These are phyloP conservation scores for Rosa chinensis DNA, from an alignment of 306 rosid genomes.

Conservation along the genomic window DNA sequence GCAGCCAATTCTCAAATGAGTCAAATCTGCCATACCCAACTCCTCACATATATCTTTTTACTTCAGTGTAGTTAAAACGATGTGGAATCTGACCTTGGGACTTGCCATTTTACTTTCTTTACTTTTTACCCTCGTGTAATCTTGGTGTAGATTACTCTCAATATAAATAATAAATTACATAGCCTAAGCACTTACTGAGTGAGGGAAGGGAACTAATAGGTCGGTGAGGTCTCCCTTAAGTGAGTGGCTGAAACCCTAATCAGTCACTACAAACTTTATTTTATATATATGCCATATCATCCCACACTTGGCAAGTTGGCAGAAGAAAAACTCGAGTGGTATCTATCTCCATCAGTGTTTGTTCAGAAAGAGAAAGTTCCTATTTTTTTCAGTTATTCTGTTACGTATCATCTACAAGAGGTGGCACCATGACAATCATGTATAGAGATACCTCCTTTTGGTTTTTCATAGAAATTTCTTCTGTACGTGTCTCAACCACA, in stretches of 20 bases:
- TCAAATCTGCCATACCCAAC: too few species aligned
- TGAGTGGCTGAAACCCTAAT: neutral
- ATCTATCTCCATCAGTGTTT: neutral
- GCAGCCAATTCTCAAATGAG: too few species aligned
- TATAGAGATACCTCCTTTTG: neutral
- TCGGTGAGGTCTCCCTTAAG: neutral
- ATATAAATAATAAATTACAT: neutral
- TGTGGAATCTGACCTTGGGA: neutral
- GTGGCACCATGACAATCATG: neutral
- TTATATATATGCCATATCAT: neutral
- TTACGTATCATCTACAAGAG: neutral
- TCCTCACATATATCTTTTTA: too few species aligned
- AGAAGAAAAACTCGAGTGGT: neutral
- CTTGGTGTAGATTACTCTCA: neutral
- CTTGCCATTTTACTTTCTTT: neutral
- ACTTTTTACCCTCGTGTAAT: neutral
- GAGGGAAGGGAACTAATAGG: neutral
- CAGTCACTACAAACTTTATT: neutral
- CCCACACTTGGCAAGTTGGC: neutral
- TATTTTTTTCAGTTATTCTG: neutral
- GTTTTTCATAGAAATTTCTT: constrained; percentile 1
- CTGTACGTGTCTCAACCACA: constrained; percentile 12
- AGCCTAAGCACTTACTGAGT: neutral
- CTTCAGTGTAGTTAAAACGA: neutral
- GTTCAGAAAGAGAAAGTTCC: neutral